A percentile compares a stretch with the other conserved stretches of the same genome.
Conservation (phyloP, 805 yeast species). For the Yamadazyma endophytica region DNA sequence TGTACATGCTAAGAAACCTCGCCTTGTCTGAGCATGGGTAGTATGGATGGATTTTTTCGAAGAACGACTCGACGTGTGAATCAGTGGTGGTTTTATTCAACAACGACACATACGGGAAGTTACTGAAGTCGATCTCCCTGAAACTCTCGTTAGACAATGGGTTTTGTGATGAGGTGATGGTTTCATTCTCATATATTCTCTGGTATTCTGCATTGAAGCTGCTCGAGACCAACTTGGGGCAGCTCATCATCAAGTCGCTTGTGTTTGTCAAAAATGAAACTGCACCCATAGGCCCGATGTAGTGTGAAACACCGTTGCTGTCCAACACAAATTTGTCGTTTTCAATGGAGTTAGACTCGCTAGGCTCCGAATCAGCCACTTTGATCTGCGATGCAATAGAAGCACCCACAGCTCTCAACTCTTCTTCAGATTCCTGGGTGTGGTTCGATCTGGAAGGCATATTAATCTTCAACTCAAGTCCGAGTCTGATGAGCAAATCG, state of each 20-base stretch:
- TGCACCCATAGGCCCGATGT: conserved; percentile 2
- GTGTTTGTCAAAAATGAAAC: neutral
- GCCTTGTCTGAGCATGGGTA: conserved; percentile 1
- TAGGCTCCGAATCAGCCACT: neutral
- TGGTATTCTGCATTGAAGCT: neutral
- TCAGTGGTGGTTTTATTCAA: conserved; percentile 1
- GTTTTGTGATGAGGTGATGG: neutral
- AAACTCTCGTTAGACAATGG: neutral
- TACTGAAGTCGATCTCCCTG: neutral
- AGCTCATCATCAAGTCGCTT: neutral
- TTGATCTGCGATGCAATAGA: neutral
- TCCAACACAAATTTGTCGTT: conserved; percentile 4
- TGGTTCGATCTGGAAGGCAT: conserved; percentile 2
- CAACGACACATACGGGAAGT: conserved; percentile 1
- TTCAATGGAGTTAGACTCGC: neutral
- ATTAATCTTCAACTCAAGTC: conserved; percentile 1
- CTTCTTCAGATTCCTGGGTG: neutral
- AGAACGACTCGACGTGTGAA: conserved; percentile 2
- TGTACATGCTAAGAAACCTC: conserved; percentile 2
- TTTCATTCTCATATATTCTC: conserved; percentile 1
- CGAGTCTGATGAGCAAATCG: neutral
- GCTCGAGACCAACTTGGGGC: neutral
- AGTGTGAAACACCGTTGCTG: conserved; percentile 1
- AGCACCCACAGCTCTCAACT: neutral
- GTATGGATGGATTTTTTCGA: conserved; percentile 2